Evolutionary conservation across 139 green algal genomes (phyloP).

Genomic region (Volvox africanus): DNA sequence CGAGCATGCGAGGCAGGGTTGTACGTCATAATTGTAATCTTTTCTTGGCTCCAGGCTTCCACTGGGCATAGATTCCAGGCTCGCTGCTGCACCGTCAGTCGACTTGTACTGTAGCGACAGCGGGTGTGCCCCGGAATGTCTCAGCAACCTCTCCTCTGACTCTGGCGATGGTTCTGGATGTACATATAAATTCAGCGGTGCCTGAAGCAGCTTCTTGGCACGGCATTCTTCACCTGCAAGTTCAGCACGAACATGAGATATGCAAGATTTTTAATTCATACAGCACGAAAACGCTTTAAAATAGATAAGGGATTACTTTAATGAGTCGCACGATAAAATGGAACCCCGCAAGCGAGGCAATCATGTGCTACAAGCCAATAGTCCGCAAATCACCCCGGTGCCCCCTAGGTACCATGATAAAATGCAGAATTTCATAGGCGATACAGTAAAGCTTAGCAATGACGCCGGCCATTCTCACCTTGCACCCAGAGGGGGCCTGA

Average conservation of each 20-base stretch:
- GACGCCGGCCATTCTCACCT: neutral
- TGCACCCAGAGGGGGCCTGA: neutral
- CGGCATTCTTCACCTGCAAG: neutral
- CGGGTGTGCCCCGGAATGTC: neutral
- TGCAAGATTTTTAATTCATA: neutral
- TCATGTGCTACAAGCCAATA: slow-evolving; percentile 6
- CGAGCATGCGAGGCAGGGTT: neutral
- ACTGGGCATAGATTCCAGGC: neutral
- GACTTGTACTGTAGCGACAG: neutral
- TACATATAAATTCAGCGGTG: neutral
- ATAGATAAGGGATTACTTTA: no score
- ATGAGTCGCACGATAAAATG: no score
- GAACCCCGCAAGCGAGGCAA: no score
- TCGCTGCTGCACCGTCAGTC: neutral
- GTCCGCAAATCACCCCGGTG: neutral
- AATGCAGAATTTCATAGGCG: neutral
- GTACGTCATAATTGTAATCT: neutral
- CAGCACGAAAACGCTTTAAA: no score
- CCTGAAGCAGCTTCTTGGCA: slow-evolving; percentile 1
- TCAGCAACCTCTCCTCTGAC: slow-evolving; percentile 6
- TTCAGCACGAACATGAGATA: neutral
- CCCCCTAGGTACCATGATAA: neutral
- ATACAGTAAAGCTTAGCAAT: no score
- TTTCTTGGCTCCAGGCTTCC: neutral
- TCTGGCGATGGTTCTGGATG: slow-evolving; percentile 22